A percentile compares a stretch with the other conserved stretches of the same genome.
These are phyloP conservation scores for Saturnispora silvae DNA, from an alignment of 805 yeast species.

Conservation along the genomic window DNA sequence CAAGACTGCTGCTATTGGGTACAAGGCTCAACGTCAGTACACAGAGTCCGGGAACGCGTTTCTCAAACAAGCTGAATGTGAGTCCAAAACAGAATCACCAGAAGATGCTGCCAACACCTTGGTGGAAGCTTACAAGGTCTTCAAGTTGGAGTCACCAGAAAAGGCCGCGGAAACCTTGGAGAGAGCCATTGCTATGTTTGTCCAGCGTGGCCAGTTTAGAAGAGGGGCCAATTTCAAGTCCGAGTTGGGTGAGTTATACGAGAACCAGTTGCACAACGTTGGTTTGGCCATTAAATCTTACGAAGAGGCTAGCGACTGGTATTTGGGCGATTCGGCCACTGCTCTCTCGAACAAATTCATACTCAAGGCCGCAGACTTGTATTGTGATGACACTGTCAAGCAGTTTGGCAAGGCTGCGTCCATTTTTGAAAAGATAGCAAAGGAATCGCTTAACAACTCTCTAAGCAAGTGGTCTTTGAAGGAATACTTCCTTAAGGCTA, in stretches of 20 bases:
- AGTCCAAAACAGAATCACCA: conserved; percentile 58
- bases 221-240: conserved; percentile 90
- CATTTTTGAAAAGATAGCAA: conserved; percentile 68
- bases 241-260: conserved; percentile 84
- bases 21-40: conserved; percentile 64
- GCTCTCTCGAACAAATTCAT: conserved; percentile 83
- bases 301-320: conserved; percentile 96
- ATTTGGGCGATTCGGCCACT: conserved; percentile 83
- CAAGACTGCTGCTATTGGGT: conserved; percentile 88
- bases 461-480: conserved; percentile 85
- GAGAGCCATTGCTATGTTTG: conserved; percentile 73
- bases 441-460: conserved; percentile 61
- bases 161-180: conserved; percentile 70
- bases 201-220: conserved; percentile 87
- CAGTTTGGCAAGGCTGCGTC: conserved; percentile 67
- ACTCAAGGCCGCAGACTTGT: conserved; percentile 80
- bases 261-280: conserved; percentile 57
- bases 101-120: conserved; percentile 89
- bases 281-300: conserved; percentile 65
- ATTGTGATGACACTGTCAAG: conserved; percentile 53
- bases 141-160: conserved; percentile 58
- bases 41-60: conserved; percentile 73
- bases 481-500: conserved; percentile 79
- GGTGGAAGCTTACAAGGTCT: conserved; percentile 86
- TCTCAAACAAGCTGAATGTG: conserved; percentile 76